Base-by-base conservation (phyloP, 192 early-diverging fungal genomes). In the Diversispora epigaea region DNA sequence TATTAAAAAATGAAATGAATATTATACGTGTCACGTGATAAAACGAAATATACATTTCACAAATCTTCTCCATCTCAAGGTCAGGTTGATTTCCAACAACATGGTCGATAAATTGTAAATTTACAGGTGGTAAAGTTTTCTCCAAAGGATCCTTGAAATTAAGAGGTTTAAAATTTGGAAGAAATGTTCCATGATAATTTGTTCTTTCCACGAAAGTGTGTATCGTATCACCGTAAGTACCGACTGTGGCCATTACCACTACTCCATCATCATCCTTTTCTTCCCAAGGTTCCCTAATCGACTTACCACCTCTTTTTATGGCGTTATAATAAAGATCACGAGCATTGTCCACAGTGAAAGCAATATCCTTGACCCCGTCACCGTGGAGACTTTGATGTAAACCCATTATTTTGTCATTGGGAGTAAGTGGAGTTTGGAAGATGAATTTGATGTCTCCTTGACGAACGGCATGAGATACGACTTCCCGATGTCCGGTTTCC, bases 31-130 rank as follows among this genome's bases (percentile, higher is more conserved):
- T 12, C 2, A 11, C 7, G 19, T 21, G 25, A 41, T 44, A 40
- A 19, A 43, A 54, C 6, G 43, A 58, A 7, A 64, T 22, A 8
- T 52, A 80, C 73, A 91, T 84, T 75, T 95, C 90, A 81, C 91
- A 92, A 70, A 93, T 89, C 72, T 87, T 77, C 41, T 89, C 80
- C 95, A 98, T 96, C 84, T 92, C 85, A 84, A 89, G 82, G 77
- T 96, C 94, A 72, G 95, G 95, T 80, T 97, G 95, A 86, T 97
- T 98, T 12, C 91, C 93, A 55, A 98, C 97, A 69, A 94, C 92
- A 86, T 98, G 97, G 80, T 97, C 97, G 77, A 98, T 90, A 71
- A 87, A 86, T 60, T 81, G 68, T 17, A 97, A 80, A 1, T 88
- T 84, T 41, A 91, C 90, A n/a, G 80, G 79, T 32, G 93, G 91